Percentiles rank a stretch among this genome's conserved stretches.
Evolutionary conservation across 352 stramenopile species (phyloP).

Genomic region (Saprolegnia parasitica): DNA sequence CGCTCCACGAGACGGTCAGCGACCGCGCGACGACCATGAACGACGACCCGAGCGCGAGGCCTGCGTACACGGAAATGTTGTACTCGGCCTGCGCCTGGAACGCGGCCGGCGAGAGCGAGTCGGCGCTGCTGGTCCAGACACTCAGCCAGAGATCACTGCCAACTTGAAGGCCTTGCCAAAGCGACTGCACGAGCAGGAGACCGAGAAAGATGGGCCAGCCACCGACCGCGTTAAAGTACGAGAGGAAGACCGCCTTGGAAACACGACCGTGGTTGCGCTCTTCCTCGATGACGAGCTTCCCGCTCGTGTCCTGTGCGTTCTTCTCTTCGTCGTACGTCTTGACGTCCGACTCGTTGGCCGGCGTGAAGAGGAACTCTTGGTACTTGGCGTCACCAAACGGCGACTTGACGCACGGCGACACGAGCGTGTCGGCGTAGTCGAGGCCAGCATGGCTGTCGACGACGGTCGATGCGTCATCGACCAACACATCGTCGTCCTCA

Average conservation of each 20-base stretch:
- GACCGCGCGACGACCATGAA: conserved; percentile 56
- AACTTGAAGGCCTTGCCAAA: conserved; percentile 25
- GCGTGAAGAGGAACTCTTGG: not conserved
- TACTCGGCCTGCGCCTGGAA: conserved; percentile 9
- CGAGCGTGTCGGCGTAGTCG: conserved; percentile 12
- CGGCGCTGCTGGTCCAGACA: conserved; percentile 5
- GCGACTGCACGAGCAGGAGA: not conserved
- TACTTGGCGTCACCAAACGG: not conserved
- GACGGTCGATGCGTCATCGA: not conserved
- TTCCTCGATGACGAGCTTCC: conserved; percentile 56
- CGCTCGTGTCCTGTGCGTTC: not conserved
- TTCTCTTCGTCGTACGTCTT: not conserved
- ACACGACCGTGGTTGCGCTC: conserved; percentile 52
- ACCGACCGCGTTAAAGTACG: conserved; percentile 51
- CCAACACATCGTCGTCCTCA: conserved; percentile 2
- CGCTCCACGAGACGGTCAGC: conserved; percentile 43
- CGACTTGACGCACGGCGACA: conserved; percentile 22
- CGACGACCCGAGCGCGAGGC: conserved; percentile 45
- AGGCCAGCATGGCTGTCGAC: not conserved
- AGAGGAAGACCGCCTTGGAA: conserved; percentile 36
- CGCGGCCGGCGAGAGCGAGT: not conserved
- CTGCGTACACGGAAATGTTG: conserved; percentile 60
- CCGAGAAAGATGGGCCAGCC: not conserved
- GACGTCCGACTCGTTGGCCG: not conserved
- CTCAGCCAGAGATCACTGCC: conserved; percentile 16